These are phyloP conservation scores for Rhinocladiella mackenziei DNA, from an alignment of 2,329 filamentous ascomycete genomes.

Conservation along the genomic window DNA sequence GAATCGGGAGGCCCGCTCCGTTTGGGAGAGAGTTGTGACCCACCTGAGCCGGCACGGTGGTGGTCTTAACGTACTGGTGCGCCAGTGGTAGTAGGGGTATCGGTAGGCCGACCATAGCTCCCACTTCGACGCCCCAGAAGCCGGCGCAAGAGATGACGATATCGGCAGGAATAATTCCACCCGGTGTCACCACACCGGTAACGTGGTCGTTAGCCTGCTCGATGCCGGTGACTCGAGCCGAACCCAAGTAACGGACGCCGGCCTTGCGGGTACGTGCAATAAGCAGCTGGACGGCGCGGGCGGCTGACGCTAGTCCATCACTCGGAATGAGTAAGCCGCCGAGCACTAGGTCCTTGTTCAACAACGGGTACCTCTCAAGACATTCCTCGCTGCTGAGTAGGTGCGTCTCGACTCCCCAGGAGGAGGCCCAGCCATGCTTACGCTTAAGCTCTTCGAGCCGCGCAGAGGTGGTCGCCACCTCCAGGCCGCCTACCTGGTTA, in stretches of 20 bases:
- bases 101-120: constrained; percentile 56
- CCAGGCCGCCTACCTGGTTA: constrained; percentile 61
- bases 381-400: constrained; percentile 53
- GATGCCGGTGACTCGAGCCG: constrained; percentile 57
- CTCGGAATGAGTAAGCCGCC: constrained; percentile 59
- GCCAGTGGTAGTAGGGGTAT: constrained; percentile 59
- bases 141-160: constrained; percentile 61
- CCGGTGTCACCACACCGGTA: constrained; percentile 53
- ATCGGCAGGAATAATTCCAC: constrained; percentile 53
- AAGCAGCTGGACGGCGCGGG: constrained; percentile 58
- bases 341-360: constrained; percentile 53
- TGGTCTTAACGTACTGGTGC: constrained; percentile 63
- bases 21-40: constrained; percentile 45
- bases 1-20: constrained; percentile 54
- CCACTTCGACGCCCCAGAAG: constrained; percentile 64
- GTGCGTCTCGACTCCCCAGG: constrained; percentile 57
- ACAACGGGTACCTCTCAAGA: constrained; percentile 50
- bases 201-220: constrained; percentile 48
- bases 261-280: constrained; percentile 55
- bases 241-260: constrained; percentile 56
- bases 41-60: constrained; percentile 45
- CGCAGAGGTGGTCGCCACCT: constrained; percentile 58
- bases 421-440: constrained; percentile 57
- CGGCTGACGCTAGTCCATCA: constrained; percentile 59
- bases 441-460: constrained; percentile 59